phyloP scores from a whole-genome alignment of 345 rosid genomes.

The Salix purpurea region DNA sequence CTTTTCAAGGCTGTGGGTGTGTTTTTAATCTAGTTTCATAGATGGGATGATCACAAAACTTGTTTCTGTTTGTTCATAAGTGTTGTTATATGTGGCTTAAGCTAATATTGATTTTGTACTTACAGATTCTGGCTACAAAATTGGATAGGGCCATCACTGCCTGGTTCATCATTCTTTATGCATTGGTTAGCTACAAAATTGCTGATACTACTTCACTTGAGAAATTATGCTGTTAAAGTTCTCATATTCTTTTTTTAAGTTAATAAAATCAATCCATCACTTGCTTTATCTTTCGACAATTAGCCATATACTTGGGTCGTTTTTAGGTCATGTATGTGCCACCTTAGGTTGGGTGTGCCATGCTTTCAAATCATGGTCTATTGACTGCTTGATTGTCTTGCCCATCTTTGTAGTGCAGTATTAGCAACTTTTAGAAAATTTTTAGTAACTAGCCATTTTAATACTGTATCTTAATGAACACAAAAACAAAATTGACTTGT shows the following conservation, averaged over 20 bases:
- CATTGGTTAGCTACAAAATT: constrained; percentile 56
- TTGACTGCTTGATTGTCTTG: neutral
- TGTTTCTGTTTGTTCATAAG: neutral
- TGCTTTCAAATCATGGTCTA: neutral
- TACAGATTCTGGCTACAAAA: constrained; percentile 99
- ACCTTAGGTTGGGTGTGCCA: neutral
- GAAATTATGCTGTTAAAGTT: neutral
- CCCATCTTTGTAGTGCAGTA: neutral
- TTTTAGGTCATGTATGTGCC: neutral
- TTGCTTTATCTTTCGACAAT: neutral
- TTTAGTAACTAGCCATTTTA: neutral
- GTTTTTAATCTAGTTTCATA: neutral
- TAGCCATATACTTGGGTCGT: neutral
- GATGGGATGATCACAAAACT: neutral
- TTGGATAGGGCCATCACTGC: constrained; percentile 93
- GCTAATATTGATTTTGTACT: constrained; percentile 14
- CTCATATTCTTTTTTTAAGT: neutral
- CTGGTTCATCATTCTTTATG: constrained; percentile 80
- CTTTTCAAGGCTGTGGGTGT: neutral
- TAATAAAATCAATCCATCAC: neutral
- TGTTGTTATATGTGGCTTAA: constrained; percentile 6
- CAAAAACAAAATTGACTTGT: neutral
- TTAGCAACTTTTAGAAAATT: neutral
- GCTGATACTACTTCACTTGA: neutral
- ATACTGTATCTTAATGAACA: neutral